phyloP scores from a whole-genome alignment of 2,329 filamentous ascomycete species.

The Dothideomycetes sp. region DNA sequence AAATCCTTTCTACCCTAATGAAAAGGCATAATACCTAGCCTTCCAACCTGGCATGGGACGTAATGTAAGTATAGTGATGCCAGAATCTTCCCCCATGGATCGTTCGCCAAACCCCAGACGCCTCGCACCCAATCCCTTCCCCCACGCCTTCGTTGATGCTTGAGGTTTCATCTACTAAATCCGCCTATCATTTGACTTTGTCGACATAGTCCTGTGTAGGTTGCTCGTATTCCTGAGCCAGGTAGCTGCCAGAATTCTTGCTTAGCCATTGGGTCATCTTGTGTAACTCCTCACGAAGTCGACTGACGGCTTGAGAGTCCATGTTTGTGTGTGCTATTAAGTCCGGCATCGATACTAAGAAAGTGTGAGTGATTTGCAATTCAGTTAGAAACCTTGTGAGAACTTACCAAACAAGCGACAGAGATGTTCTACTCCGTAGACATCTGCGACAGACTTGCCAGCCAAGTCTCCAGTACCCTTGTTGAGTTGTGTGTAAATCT shows the following conservation, averaged over 20 bases:
- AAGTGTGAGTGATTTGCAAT: not conserved
- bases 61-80: no score
- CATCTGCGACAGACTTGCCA: conserved; percentile 64
- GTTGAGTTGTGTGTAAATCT: conserved; percentile 61
- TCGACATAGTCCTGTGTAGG: conserved; percentile 64
- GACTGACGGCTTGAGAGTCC: conserved; percentile 82
- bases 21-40: no score
- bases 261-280: conserved; percentile 82
- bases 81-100: no score
- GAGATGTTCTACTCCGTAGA: conserved; percentile 90
- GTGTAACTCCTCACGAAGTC: conserved; percentile 77
- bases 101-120: not conserved
- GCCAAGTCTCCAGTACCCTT: conserved; percentile 53
- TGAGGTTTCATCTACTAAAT: not conserved
- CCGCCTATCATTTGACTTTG: conserved; percentile 13
- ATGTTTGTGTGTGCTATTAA: conserved; percentile 96
- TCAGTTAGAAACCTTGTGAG: not conserved
- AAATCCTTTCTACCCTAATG: no score
- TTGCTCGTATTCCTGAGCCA: conserved; percentile 66
- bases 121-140: conserved; percentile 1
- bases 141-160: conserved; percentile 14
- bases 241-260: conserved; percentile 67
- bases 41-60: no score
- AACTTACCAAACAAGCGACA: conserved; percentile 73
- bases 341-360: conserved; percentile 61